Evolutionary conservation across 2,329 filamentous ascomycete species (phyloP).

Genomic region (Aspergillus versicolor): DNA sequence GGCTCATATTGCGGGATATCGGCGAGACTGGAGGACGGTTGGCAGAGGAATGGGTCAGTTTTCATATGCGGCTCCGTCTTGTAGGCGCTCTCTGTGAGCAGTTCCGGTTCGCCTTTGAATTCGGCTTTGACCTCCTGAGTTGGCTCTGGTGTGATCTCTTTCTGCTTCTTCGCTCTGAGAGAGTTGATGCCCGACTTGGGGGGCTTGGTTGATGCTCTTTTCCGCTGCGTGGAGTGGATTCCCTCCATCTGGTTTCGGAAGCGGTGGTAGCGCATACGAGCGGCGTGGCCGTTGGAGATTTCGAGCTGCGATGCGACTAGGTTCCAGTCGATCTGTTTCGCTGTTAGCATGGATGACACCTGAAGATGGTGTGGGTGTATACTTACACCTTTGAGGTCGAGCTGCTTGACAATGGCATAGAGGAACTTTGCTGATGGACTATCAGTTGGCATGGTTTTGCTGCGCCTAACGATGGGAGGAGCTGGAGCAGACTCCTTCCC

Average conservation of each 20-base stretch:
- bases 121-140: slow-evolving; percentile 16
- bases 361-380: too few relatives aligned
- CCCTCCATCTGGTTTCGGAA: slow-evolving; percentile 56
- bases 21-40: slow-evolving; percentile 8
- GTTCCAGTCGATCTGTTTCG: slow-evolving; percentile 53
- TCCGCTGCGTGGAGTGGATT: slow-evolving; percentile 27
- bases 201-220: slow-evolving; percentile 25
- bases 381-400: slow-evolving; percentile 53
- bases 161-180: slow-evolving; percentile 15
- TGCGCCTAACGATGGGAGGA: slow-evolving; percentile 39
- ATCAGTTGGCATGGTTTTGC: slow-evolving; percentile 49
- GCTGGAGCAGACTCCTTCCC: not conserved
- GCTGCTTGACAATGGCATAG: slow-evolving; percentile 57
- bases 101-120: slow-evolving; percentile 8
- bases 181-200: slow-evolving; percentile 14
- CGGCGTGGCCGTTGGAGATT: slow-evolving; percentile 58
- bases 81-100: not conserved
- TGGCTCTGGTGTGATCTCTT: slow-evolving; percentile 11
- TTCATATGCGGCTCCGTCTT: slow-evolving; percentile 19
- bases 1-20: slow-evolving; percentile 13
- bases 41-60: slow-evolving; percentile 18
- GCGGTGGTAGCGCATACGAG: slow-evolving; percentile 57
- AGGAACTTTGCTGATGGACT: slow-evolving; percentile 52
- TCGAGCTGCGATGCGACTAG: slow-evolving; percentile 49
- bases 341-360: slow-evolving; percentile 11